A percentile compares a stretch with the other conserved stretches of the same genome.
Evolutionary conservation across 805 yeast genomes (phyloP).

Genomic region (Starmera caribaea): DNA sequence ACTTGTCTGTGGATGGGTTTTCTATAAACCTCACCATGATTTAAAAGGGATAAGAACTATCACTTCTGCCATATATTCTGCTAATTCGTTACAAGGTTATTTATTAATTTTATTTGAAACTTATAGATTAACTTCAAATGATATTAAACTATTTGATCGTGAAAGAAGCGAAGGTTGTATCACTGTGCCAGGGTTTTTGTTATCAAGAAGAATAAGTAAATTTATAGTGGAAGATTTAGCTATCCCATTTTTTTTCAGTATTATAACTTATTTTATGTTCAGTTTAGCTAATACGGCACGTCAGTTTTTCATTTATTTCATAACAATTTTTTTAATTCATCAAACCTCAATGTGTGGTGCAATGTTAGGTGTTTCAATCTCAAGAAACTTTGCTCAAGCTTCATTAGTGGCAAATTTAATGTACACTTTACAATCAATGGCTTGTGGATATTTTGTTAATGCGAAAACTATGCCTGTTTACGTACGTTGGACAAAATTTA

Average conservation of each 20-base stretch:
- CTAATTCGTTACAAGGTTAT: slow-evolving; percentile 47
- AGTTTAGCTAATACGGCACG: slow-evolving; percentile 45
- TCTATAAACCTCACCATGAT: slow-evolving; percentile 48
- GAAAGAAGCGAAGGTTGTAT: slow-evolving; percentile 67
- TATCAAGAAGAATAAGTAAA: slow-evolving; percentile 61
- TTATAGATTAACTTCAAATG: slow-evolving; percentile 45
- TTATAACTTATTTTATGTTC: slow-evolving; percentile 67
- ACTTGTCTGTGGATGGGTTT: slow-evolving; percentile 62
- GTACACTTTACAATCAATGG: slow-evolving; percentile 52
- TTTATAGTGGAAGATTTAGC: slow-evolving; percentile 61
- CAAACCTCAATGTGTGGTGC: slow-evolving; percentile 50
- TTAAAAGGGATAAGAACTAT: slow-evolving; percentile 56
- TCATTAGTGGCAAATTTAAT: slow-evolving; percentile 15
- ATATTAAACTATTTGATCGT: slow-evolving; percentile 51
- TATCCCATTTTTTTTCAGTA: slow-evolving; percentile 48
- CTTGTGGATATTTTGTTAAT: slow-evolving; percentile 75
- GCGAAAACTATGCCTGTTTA: slow-evolving; percentile 71
- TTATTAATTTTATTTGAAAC: slow-evolving; percentile 48
- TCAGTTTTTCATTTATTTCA: slow-evolving; percentile 53
- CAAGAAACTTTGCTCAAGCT: slow-evolving; percentile 17
- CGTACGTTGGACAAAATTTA: slow-evolving; percentile 75
- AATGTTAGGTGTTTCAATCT: slow-evolving; percentile 22
- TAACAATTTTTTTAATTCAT: slow-evolving; percentile 46
- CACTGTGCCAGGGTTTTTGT: slow-evolving; percentile 54
- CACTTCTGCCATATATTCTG: slow-evolving; percentile 41